Conservation (phyloP, 257 asterid genomes). For the Haberlea rhodopensis region DNA sequence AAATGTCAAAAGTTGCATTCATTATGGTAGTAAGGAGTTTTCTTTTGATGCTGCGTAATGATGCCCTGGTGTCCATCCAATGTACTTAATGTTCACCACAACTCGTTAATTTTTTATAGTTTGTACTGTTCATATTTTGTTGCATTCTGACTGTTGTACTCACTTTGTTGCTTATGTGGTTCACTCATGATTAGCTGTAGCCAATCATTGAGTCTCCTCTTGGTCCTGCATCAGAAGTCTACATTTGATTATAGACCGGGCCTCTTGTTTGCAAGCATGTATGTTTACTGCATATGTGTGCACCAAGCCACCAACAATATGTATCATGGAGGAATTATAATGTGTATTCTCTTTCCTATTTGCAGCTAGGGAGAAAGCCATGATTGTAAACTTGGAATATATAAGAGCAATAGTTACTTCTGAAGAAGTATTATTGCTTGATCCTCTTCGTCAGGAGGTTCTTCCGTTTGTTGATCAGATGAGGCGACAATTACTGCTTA, state of each 20-base stretch:
- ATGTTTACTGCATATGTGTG: background rate
- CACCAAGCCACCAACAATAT: background rate
- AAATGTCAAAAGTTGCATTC: background rate
- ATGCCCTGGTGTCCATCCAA: background rate
- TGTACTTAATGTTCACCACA: background rate
- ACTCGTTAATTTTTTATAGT: background rate
- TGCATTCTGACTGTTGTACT: background rate
- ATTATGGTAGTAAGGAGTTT: background rate
- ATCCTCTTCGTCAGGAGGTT: constrained; percentile 93
- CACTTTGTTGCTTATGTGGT: background rate
- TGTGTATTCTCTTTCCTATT: constrained; percentile 3
- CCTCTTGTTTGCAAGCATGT: constrained; percentile 2
- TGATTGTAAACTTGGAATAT: constrained; percentile 93
- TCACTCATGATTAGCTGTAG: background rate
- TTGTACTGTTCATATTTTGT: background rate
- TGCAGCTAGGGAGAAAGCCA: constrained; percentile 97
- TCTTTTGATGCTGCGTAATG: background rate
- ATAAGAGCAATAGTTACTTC: constrained; percentile 93
- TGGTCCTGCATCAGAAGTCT: background rate
- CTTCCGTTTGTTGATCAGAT: constrained; percentile 98
- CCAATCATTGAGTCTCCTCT: background rate
- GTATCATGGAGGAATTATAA: background rate
- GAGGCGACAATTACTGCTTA: constrained; percentile 69
- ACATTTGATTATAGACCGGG: background rate
- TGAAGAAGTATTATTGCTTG: constrained; percentile 89